Evolutionary conservation across 139 green algal species (phyloP).

Genomic region (Desmodesmus armatus): DNA sequence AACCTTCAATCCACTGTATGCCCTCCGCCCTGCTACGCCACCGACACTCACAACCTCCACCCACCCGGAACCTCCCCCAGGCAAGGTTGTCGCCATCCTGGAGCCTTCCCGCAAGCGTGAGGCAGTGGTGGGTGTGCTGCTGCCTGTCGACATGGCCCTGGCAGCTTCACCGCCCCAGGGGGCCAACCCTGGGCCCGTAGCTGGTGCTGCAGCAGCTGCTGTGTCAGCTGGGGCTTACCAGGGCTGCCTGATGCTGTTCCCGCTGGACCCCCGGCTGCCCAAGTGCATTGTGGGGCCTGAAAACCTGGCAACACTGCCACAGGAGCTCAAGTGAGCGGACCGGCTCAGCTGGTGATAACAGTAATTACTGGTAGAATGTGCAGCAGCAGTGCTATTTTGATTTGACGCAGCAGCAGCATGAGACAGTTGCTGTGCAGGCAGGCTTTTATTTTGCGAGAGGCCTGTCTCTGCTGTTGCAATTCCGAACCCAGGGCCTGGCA

Average conservation of each 20-base stretch:
- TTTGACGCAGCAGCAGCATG: no score
- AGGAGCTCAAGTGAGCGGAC: constrained; percentile 25
- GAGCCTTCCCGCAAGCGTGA: constrained; percentile 65
- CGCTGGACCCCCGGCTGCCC: constrained; percentile 78
- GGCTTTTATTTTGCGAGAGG: background rate
- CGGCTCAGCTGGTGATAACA: no score
- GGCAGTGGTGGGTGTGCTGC: constrained; percentile 80
- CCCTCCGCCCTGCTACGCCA: no score
- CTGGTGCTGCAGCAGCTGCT: constrained; percentile 9
- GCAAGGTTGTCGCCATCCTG: constrained; percentile 81
- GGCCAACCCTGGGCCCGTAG: background rate
- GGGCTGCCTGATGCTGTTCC: constrained; percentile 63
- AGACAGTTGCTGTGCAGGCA: background rate
- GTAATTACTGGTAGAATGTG: no score
- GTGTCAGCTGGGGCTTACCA: constrained; percentile 16
- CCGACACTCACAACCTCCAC: no score
- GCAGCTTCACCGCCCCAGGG: constrained; percentile 1
- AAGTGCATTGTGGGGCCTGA: constrained; percentile 52
- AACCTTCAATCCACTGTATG: no score
- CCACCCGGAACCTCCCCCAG: no score
- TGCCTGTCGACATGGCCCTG: constrained; percentile 42
- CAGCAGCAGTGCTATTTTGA: no score
- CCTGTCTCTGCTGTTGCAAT: no score
- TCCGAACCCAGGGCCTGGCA: no score
- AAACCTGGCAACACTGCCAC: constrained; percentile 13